Conservation (phyloP, 768 basidiomycete genomes). For the Termitomyces sp. region DNA sequence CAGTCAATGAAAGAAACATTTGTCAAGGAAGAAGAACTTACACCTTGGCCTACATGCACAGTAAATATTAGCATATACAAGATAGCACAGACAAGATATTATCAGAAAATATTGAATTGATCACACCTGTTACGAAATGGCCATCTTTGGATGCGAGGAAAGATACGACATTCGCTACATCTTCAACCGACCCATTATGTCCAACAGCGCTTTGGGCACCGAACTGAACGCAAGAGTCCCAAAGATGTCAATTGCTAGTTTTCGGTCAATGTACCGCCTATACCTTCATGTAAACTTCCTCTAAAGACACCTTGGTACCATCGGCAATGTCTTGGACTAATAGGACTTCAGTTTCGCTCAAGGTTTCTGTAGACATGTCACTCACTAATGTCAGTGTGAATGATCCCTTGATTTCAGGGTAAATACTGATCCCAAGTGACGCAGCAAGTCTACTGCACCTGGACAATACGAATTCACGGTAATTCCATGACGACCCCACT, state of each 20-base stretch:
- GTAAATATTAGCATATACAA: not conserved
- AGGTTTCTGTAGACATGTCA: not conserved
- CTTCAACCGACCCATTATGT: constrained; percentile 20
- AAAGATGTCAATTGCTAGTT: not conserved
- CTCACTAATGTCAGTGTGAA: constrained; percentile 17
- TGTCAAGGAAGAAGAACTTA: constrained; percentile 1
- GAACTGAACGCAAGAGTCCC: not conserved
- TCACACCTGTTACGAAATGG: constrained; percentile 27
- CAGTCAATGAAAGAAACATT: not conserved
- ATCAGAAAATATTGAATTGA: not conserved
- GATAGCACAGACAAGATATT: not conserved
- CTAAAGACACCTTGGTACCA: not conserved
- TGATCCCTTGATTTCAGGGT: constrained; percentile 2
- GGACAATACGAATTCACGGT: constrained; percentile 28
- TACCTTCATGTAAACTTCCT: constrained; percentile 7
- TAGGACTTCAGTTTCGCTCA: not conserved
- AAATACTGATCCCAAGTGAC: not conserved
- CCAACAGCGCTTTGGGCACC: constrained; percentile 7
- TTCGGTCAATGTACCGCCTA: not conserved
- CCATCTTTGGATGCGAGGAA: constrained; percentile 32
- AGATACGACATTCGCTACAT: constrained; percentile 31
- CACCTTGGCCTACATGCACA: constrained; percentile 13
- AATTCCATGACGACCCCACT: constrained; percentile 20
- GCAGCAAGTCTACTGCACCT: constrained; percentile 2
- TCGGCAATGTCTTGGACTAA: constrained; percentile 10